Conservation (phyloP, 2,329 filamentous ascomycete genomes). For the Alternaria viburni region DNA sequence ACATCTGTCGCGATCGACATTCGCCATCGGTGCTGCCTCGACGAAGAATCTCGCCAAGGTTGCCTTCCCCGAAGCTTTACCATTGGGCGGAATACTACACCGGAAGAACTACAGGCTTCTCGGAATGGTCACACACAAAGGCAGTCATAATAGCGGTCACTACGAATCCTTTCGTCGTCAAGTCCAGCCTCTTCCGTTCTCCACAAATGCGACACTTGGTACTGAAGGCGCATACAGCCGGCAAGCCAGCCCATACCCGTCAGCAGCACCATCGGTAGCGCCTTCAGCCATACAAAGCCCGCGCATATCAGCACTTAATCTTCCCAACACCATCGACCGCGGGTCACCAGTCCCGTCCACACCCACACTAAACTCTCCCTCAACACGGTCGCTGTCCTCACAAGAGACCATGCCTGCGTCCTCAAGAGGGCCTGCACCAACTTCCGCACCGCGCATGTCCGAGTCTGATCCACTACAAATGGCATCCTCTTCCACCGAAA, state of each 20-base stretch:
- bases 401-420: slow-evolving; percentile 36
- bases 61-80: slow-evolving; percentile 84
- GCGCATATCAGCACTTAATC: slow-evolving; percentile 47
- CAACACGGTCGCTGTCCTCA: slow-evolving; percentile 42
- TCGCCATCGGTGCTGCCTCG: slow-evolving; percentile 75
- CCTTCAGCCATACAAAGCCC: slow-evolving; percentile 57
- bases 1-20: slow-evolving; percentile 92
- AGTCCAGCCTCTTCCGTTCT: slow-evolving; percentile 77
- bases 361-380: slow-evolving; percentile 38
- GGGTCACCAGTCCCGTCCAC: slow-evolving; percentile 34
- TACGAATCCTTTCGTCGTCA: slow-evolving; percentile 96
- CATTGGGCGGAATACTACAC: slow-evolving; percentile 78
- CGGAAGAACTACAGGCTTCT: slow-evolving; percentile 83
- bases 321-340: slow-evolving; percentile 28
- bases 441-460: slow-evolving; percentile 38
- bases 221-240: slow-evolving; percentile 74
- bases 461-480: slow-evolving; percentile 31
- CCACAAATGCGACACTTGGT: slow-evolving; percentile 81
- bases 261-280: slow-evolving; percentile 44
- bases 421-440: slow-evolving; percentile 34
- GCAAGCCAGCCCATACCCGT: slow-evolving; percentile 59
- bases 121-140: slow-evolving; percentile 90
- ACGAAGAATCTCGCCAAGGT: slow-evolving; percentile 96
- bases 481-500: slow-evolving; percentile 17
- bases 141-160: slow-evolving; percentile 93